These are phyloP conservation scores for Capniomyces stellatus DNA, from an alignment of 371 early-diverging fungal genomes.

Conservation along the genomic window DNA sequence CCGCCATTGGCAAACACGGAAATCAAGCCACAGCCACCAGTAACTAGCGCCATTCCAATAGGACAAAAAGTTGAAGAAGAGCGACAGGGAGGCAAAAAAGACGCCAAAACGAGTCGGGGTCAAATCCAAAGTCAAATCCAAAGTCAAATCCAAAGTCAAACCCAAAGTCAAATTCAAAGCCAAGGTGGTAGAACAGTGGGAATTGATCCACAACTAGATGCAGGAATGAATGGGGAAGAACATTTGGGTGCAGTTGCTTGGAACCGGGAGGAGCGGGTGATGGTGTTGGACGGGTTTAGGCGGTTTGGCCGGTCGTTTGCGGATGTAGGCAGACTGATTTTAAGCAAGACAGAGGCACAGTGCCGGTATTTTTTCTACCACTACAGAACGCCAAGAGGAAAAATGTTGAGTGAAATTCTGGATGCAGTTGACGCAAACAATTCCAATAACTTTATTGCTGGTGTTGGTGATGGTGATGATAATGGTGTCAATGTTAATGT, in stretches of 20 bases:
- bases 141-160: too few relatives aligned
- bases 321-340: conserved; percentile 43
- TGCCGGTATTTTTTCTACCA: conserved; percentile 65
- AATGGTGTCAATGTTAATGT: too few relatives aligned
- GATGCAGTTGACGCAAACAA: not conserved
- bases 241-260: conserved; percentile 36
- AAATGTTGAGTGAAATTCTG: conserved; percentile 13
- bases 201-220: not conserved
- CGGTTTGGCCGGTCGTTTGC: conserved; percentile 53
- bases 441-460: not conserved
- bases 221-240: conserved; percentile 6
- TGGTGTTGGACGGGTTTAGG: conserved; percentile 53
- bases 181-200: too few relatives aligned
- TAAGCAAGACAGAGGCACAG: conserved; percentile 61
- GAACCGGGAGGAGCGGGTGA: conserved; percentile 52
- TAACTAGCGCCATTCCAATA: too few relatives aligned
- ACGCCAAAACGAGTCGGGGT: too few relatives aligned
- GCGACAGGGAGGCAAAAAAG: too few relatives aligned
- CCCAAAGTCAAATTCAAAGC: too few relatives aligned
- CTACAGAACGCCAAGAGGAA: conserved; percentile 28
- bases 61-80: too few relatives aligned
- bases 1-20: too few relatives aligned
- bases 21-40: too few relatives aligned
- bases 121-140: too few relatives aligned
- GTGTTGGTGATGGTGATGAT: not conserved